Evolutionary conservation across 352 stramenopile species (phyloP).

Genomic region (Peronosclerospora sorghi): DNA sequence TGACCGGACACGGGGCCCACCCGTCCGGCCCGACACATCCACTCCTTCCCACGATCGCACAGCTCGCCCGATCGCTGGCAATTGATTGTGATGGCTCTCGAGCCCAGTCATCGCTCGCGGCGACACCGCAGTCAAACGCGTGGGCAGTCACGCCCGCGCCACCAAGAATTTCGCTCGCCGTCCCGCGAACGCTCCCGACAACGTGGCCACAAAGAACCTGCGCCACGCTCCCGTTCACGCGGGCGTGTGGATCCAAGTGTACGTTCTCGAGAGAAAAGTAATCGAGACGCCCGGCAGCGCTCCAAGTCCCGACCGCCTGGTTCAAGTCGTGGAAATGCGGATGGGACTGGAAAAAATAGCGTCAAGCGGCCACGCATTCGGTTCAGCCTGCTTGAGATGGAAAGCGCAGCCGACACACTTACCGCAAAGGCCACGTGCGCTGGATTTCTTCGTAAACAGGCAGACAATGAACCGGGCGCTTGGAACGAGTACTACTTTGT

Average conservation of each 20-base stretch:
- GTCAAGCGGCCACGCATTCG: slow-evolving; percentile 43
- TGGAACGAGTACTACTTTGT: slow-evolving; percentile 82
- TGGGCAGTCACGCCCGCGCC: slow-evolving; percentile 10
- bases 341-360: slow-evolving; percentile 5
- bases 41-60: too few species aligned
- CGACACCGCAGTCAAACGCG: slow-evolving; percentile 16
- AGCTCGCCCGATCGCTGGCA: too few species aligned
- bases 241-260: not conserved
- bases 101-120: slow-evolving; percentile 14
- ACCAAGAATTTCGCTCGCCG: slow-evolving; percentile 2
- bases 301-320: slow-evolving; percentile 15
- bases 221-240: slow-evolving; percentile 6
- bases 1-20: too few species aligned
- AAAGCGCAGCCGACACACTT: slow-evolving; percentile 30
- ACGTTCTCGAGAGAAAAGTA: too few species aligned
- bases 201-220: slow-evolving; percentile 4
- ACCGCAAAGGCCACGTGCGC: slow-evolving; percentile 39
- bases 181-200: slow-evolving; percentile 8
- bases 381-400: slow-evolving; percentile 35
- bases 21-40: too few species aligned
- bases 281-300: not conserved
- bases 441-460: slow-evolving; percentile 64
- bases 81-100: slow-evolving; percentile 12
- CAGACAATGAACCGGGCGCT: slow-evolving; percentile 60
- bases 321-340: slow-evolving; percentile 3